These are phyloP conservation scores for Tilletia setariae DNA, from an alignment of 1,284 basidiomycete genomes.

Conservation along the genomic window DNA sequence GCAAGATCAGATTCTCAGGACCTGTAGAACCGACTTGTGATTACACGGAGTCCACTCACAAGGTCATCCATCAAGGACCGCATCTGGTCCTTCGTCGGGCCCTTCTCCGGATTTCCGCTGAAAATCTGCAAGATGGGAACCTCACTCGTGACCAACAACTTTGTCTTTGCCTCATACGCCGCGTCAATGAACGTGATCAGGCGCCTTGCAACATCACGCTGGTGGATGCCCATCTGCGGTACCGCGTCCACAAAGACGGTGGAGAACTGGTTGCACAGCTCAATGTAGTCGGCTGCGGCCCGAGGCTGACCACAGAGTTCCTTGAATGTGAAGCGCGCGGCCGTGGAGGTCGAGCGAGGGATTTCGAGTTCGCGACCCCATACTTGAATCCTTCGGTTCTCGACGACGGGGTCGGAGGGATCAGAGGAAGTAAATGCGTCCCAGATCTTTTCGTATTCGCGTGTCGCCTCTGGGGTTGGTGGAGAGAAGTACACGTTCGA, in stretches of 20 bases:
- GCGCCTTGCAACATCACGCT: constrained; percentile 80
- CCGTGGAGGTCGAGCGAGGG: constrained; percentile 61
- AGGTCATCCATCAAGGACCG: constrained; percentile 51
- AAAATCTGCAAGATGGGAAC: constrained; percentile 51
- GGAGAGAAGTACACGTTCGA: constrained; percentile 90
- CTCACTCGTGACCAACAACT: constrained; percentile 40
- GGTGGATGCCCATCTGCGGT: constrained; percentile 76
- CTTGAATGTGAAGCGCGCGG: constrained; percentile 83
- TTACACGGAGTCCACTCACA: constrained; percentile 16
- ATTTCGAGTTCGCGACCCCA: constrained; percentile 84
- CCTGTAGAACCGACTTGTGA: too few relatives aligned
- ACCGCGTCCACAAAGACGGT: constrained; percentile 86
- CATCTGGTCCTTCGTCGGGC: constrained; percentile 44
- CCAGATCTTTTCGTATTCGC: constrained; percentile 79
- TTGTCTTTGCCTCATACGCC: constrained; percentile 55
- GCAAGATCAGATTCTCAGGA: background rate
- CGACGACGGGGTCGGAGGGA: constrained; percentile 62
- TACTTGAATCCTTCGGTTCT: constrained; percentile 68
- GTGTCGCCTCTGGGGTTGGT: constrained; percentile 64
- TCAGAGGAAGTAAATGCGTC: constrained; percentile 64
- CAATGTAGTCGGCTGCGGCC: constrained; percentile 92
- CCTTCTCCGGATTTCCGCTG: constrained; percentile 29
- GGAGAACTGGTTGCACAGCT: constrained; percentile 80
- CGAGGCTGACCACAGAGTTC: constrained; percentile 85
- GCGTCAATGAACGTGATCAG: constrained; percentile 98